These are phyloP conservation scores for Rosa rugosa DNA, from an alignment of 306 rosid species.

Conservation along the genomic window DNA sequence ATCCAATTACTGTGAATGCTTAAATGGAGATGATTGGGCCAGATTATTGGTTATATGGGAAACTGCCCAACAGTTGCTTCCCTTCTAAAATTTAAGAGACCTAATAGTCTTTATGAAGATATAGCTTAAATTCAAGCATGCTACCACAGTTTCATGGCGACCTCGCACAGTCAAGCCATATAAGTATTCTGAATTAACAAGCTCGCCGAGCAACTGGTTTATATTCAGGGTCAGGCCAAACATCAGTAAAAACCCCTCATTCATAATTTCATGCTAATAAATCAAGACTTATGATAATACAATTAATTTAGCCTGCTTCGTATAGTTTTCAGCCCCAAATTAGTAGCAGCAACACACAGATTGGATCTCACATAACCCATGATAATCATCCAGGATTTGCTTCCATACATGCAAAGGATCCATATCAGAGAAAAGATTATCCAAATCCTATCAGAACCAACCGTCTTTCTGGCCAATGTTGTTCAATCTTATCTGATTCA, in stretches of 20 bases:
- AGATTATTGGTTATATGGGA: not conserved
- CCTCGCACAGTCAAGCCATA: not conserved
- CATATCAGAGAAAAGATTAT: not conserved
- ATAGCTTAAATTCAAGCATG: not conserved
- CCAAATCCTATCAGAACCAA: not conserved
- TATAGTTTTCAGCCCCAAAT: not conserved
- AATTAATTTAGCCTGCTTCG: constrained; percentile 8
- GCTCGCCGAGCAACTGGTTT: not conserved
- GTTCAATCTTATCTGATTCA: not conserved
- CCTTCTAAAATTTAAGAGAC: not conserved
- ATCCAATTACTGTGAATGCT: not conserved
- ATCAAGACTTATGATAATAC: not conserved
- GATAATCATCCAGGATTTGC: not conserved
- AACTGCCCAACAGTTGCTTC: not conserved
- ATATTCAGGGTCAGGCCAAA: not conserved
- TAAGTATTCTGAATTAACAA: not conserved
- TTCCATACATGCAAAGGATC: not conserved
- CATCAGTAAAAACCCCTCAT: not conserved
- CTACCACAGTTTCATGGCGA: not conserved
- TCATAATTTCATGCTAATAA: constrained; percentile 8
- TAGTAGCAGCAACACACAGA: not conserved
- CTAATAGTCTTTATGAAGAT: not conserved
- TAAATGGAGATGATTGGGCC: not conserved
- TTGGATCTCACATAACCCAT: not conserved
- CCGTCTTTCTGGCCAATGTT: not conserved